Evolutionary conservation across 305 asterid genomes (phyloP).

Genomic region (Plantago lanceolata): DNA sequence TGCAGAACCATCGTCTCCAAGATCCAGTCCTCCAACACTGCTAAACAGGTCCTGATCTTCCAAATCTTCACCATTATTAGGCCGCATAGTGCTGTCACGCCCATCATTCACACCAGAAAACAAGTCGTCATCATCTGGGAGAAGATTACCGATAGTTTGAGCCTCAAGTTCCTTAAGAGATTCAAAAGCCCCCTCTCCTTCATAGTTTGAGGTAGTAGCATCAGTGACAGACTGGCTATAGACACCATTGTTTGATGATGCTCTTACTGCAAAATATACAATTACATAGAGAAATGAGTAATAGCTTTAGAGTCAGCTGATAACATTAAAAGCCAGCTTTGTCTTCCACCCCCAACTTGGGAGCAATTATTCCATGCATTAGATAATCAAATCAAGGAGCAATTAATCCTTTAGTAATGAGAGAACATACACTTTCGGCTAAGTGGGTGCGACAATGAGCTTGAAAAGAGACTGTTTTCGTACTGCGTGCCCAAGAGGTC

Average conservation of each 20-base stretch:
- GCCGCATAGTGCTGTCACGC: conserved; percentile 39
- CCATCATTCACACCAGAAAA: conserved; percentile 92
- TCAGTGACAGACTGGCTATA: conserved; percentile 68
- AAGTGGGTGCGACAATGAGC: conserved; percentile 86
- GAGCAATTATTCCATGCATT: neutral
- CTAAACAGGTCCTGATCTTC: conserved; percentile 89
- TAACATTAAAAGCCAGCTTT: neutral
- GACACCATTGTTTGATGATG: conserved; percentile 53
- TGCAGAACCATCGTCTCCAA: conserved; percentile 81
- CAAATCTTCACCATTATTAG: conserved; percentile 49
- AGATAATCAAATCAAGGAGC: neutral
- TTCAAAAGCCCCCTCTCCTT: conserved; percentile 79
- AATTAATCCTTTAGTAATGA: conserved; percentile 43
- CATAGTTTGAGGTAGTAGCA: conserved; percentile 50
- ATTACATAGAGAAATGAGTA: conserved; percentile 20
- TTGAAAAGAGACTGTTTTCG: conserved; percentile 89
- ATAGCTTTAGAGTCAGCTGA: no score
- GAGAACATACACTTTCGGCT: conserved; percentile 60
- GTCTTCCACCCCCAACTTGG: neutral
- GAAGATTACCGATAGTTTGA: conserved; percentile 90
- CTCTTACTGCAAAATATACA: conserved; percentile 62
- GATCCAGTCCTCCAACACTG: conserved; percentile 95
- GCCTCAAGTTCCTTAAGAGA: conserved; percentile 93
- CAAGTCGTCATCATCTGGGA: conserved; percentile 92
- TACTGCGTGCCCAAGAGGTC: conserved; percentile 57